These are phyloP conservation scores for Termitomyces titanicus DNA, from an alignment of 768 basidiomycete genomes.

Conservation along the genomic window DNA sequence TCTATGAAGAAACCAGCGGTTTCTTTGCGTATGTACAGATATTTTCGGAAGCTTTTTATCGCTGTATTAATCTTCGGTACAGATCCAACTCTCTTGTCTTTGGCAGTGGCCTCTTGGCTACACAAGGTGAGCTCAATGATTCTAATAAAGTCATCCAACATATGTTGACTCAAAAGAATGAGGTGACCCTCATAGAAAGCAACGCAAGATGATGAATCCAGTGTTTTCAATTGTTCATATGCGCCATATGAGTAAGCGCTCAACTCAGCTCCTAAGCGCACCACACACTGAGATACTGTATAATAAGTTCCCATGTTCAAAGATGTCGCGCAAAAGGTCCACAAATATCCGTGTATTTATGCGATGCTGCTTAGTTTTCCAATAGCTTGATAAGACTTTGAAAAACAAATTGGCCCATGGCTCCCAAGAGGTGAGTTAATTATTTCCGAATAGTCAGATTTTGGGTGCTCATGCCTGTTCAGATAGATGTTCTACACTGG, in stretches of 20 bases:
- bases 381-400: constrained; percentile 25
- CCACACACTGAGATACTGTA: background rate
- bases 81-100: constrained; percentile 18
- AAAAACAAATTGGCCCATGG: constrained; percentile 22
- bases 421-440: constrained; percentile 25
- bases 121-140: constrained; percentile 18
- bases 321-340: constrained; percentile 24
- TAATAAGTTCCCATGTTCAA: constrained; percentile 31
- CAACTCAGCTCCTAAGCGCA: background rate
- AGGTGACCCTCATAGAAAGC: constrained; percentile 18
- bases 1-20: constrained; percentile 23
- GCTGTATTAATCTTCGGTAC: constrained; percentile 11
- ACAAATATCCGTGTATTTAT: background rate
- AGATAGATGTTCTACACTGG: constrained; percentile 33
- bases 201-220: constrained; percentile 41
- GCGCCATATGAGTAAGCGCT: constrained; percentile 31
- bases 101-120: constrained; percentile 24
- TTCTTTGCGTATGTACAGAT: constrained; percentile 19
- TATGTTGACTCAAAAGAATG: background rate
- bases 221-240: constrained; percentile 39
- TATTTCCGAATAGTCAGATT: background rate
- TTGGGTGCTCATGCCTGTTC: background rate
- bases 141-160: background rate
- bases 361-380: background rate
- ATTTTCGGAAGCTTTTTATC: background rate